Percentiles rank a stretch among this genome's conserved stretches.
phyloP scores from a whole-genome alignment of 176 grass and related monocot genomes.

The Musa itinerans region DNA sequence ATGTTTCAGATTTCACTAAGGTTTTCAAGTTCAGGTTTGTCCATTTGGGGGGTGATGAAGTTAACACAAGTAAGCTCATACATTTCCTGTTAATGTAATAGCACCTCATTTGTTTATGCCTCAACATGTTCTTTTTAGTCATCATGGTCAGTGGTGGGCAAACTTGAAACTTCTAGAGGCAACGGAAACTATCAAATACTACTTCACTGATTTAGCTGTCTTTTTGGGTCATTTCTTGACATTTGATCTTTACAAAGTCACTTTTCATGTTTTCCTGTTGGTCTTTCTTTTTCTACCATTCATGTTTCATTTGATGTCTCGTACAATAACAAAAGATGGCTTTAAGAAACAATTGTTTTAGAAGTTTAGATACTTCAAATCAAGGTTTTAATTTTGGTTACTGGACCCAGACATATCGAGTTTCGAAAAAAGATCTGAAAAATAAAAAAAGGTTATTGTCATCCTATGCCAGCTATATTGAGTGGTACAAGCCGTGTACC shows the following conservation, averaged over 20 bases:
- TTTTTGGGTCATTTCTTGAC: no score
- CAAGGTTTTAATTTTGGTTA: no score
- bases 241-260: no score
- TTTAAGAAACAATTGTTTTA: background rate
- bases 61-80: conserved; percentile 58
- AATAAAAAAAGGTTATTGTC: no score
- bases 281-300: background rate
- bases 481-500: no score
- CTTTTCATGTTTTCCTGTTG: no score
- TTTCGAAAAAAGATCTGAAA: no score
- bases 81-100: conserved; percentile 4
- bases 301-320: background rate
- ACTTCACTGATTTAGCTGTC: no score
- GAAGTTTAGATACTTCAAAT: background rate
- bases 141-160: background rate
- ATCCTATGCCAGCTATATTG: no score
- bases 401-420: no score
- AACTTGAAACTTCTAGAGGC: no score
- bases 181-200: no score
- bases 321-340: background rate
- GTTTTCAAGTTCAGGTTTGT: conserved; percentile 94
- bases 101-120: conserved; percentile 14
- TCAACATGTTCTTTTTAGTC: background rate
- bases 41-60: conserved; percentile 92
- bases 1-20: conserved; percentile 87